Evolutionary conservation across 176 grass and related monocot genomes (phyloP), one percentile per base, ranked within the genome.

Genomic region (Zea mays): DNA sequence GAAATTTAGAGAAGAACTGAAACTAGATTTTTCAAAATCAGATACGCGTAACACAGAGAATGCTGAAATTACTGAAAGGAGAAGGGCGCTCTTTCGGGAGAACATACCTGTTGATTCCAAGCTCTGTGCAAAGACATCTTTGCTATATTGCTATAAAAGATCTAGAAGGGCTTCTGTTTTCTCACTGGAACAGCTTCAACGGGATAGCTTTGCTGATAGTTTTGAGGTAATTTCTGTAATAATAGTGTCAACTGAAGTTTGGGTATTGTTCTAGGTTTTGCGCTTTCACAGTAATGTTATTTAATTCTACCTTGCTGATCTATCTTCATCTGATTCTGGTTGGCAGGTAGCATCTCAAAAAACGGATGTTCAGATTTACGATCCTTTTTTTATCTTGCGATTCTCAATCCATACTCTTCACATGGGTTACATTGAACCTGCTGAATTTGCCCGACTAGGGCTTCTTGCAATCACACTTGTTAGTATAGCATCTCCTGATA

Each of bases 81-180:
- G 76, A 74, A 93, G 86, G 72, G 43, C 86, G 1, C 72, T 97
- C 40, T 91, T 97, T 64, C 86, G 91, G 76, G 94, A 97, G 89
- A 97, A 90, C 69, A 93, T 97, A 59, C 94, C 91, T 36, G 59
- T 97, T 85, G 94, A 97, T 84, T 86, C 89, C 61, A 91, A 78
- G 79, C 80, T 88, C 15, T 97, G 91, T 44, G 79, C 85, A 78
- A 85, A 62, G 51, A 91, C 94, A 65, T 82, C 73, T 81, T 71
- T 93, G 69, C 85, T 86, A 71, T 97, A 88, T 86, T 93, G 86
- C 84, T 91, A 93, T 79, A 79, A 86, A 76, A 83, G 86, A 63
- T 90, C 79, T 77, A 84, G 77, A 76, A 76, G 75, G 72, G 62
- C 43, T 91, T 84, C 84, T 82, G 16, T 65, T 42, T 83, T 88